phyloP scores from a whole-genome alignment of 2,329 filamentous ascomycete genomes.

The Arthrobotrys megalospora region DNA sequence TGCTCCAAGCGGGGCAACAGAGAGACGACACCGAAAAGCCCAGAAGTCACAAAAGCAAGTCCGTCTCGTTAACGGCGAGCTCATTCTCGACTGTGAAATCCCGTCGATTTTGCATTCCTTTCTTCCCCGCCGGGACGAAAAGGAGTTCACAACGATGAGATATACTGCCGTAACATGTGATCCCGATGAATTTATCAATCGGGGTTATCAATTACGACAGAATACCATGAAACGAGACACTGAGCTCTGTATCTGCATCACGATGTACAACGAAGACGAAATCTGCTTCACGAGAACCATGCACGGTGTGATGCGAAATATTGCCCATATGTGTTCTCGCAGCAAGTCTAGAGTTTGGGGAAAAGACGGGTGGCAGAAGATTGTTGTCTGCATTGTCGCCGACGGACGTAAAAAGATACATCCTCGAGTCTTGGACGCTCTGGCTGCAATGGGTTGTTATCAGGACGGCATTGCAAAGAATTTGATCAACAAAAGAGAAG shows the following conservation, averaged over 20 bases:
- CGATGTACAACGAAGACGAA: constrained; percentile 99
- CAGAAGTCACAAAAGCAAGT: constrained; percentile 96
- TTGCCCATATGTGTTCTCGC: constrained; percentile 93
- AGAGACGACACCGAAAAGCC: constrained; percentile 81
- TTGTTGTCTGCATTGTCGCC: constrained; percentile 96
- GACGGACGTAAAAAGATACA: constrained; percentile 96
- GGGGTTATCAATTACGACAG: constrained; percentile 93
- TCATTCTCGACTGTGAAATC: constrained; percentile 98
- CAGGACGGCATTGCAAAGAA: constrained; percentile 99
- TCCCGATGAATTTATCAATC: constrained; percentile 89
- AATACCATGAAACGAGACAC: constrained; percentile 91
- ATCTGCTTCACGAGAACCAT: constrained; percentile 97
- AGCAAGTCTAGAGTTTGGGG: constrained; percentile 96
- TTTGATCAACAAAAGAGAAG: constrained; percentile 93
- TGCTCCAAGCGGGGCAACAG: constrained; percentile 87
- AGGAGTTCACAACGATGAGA: constrained; percentile 98
- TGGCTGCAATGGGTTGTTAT: constrained; percentile 97
- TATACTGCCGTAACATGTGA: constrained; percentile 99
- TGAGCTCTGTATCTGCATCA: constrained; percentile 95
- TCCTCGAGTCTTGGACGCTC: constrained; percentile 89
- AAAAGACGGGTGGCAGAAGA: constrained; percentile 98
- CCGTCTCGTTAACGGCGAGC: constrained; percentile 94
- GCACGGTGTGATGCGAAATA: constrained; percentile 99
- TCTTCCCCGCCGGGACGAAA: constrained; percentile 88
- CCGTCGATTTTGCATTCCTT: constrained; percentile 98